Evolutionary conservation across 2,329 filamentous ascomycete species (phyloP).

Genomic region (Pseudogymnoascus sp.): DNA sequence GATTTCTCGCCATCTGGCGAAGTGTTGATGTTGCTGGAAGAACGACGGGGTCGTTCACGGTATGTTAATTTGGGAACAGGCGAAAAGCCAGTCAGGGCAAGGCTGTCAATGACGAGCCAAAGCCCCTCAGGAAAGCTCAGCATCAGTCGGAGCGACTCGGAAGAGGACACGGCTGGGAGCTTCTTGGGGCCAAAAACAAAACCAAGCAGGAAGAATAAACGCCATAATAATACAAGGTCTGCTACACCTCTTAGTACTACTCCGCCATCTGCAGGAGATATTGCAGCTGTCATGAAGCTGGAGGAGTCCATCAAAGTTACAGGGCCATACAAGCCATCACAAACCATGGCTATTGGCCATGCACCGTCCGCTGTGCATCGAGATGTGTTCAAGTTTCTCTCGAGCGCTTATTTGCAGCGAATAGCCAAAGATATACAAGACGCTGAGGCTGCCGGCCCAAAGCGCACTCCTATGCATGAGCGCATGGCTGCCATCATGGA

Average conservation of each 20-base stretch:
- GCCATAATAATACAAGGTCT: constrained; percentile 39
- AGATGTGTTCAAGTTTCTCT: constrained; percentile 48
- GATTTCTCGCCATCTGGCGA: constrained; percentile 54
- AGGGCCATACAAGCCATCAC: constrained; percentile 50
- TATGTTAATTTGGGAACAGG: constrained; percentile 20
- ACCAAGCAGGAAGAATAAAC: constrained; percentile 34
- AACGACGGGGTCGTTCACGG: constrained; percentile 41
- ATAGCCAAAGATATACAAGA: constrained; percentile 27
- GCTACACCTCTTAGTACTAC: constrained; percentile 45
- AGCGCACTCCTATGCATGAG: constrained; percentile 38
- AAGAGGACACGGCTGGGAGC: constrained; percentile 55
- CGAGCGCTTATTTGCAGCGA: constrained; percentile 48
- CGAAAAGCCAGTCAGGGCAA: neutral
- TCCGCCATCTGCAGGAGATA: constrained; percentile 37
- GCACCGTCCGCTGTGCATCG: constrained; percentile 45
- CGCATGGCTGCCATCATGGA: constrained; percentile 47
- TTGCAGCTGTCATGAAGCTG: constrained; percentile 41
- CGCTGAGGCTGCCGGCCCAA: constrained; percentile 15
- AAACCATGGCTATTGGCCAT: constrained; percentile 55
- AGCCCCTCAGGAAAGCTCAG: constrained; percentile 44
- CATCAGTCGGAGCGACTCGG: constrained; percentile 55
- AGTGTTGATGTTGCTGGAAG: constrained; percentile 54
- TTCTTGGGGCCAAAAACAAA: constrained; percentile 43
- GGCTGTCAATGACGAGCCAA: constrained; percentile 20
- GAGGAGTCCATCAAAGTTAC: constrained; percentile 53